Percentiles rank a stretch among this genome's conserved stretches.
Conservation (phyloP, 768 basidiomycete species). For the Tephrocybe sp. region DNA sequence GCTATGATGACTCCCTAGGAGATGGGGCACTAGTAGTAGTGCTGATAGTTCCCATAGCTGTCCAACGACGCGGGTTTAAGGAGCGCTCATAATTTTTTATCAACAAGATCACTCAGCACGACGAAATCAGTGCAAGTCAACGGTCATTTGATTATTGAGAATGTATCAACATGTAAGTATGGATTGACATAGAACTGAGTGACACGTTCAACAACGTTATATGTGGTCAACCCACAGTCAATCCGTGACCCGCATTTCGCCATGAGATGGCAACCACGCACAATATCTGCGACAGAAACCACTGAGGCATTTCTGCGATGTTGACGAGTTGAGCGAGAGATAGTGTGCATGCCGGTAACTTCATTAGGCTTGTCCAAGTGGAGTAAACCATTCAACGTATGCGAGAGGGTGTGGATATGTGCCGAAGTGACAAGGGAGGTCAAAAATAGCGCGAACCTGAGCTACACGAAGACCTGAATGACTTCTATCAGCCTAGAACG, state of each 20-base stretch:
- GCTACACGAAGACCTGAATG: conserved; percentile 14
- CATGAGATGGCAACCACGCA: conserved; percentile 21
- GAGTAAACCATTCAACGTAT: conserved; percentile 5
- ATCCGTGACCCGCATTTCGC: conserved; percentile 9
- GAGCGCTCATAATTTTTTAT: too few species aligned
- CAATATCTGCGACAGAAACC: conserved; percentile 9
- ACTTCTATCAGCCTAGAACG: background rate
- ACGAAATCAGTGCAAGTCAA: too few species aligned
- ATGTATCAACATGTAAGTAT: conserved; percentile 17
- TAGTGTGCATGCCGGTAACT: conserved; percentile 16
- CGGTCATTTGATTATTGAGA: conserved; percentile 1
- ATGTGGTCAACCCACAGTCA: conserved; percentile 15
- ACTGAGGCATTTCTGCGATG: conserved; percentile 18
- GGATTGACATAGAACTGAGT: conserved; percentile 15
- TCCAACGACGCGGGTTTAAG: too few species aligned
- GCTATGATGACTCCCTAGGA: too few species aligned
- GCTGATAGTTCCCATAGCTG: too few species aligned
- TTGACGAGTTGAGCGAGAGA: conserved; percentile 20
- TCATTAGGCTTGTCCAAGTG: background rate
- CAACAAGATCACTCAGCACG: too few species aligned
- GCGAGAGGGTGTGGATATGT: conserved; percentile 1
- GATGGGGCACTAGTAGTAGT: too few species aligned
- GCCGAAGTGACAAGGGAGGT: conserved; percentile 3
- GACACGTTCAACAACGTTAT: conserved; percentile 17
- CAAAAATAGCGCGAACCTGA: conserved; percentile 6